These are phyloP conservation scores for Cajanus cajan DNA, from an alignment of 306 rosid species.

Conservation along the genomic window DNA sequence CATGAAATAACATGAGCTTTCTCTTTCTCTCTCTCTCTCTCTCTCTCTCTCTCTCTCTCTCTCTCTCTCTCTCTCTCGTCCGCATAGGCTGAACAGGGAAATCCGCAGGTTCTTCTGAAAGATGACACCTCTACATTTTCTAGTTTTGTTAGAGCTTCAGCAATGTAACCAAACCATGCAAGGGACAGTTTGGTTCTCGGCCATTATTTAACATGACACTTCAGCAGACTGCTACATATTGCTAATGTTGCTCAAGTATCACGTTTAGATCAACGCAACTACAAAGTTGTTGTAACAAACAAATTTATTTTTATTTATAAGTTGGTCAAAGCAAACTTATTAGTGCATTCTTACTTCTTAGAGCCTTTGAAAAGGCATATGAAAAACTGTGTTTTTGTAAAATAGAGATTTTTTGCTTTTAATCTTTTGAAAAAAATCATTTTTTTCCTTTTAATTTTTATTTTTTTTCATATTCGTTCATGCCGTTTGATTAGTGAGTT, in stretches of 20 bases:
- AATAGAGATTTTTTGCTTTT: too few species aligned
- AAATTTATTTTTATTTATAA: too few species aligned
- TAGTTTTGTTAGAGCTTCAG: slow-evolving; percentile 75
- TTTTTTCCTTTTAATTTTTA: too few species aligned
- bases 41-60: too few species aligned
- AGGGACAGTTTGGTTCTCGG: slow-evolving; percentile 1
- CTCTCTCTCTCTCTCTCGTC: background rate
- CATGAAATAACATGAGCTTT: slow-evolving; percentile 14
- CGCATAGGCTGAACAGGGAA: slow-evolving; percentile 75
- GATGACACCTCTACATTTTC: slow-evolving; percentile 62
- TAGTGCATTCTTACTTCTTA: too few species aligned
- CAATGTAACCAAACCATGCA: slow-evolving; percentile 45
- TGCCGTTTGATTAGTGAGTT: too few species aligned
- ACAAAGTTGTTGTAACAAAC: too few species aligned
- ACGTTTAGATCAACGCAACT: background rate
- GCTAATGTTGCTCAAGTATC: background rate
- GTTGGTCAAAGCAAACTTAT: too few species aligned
- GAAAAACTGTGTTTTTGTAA: too few species aligned
- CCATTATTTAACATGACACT: background rate
- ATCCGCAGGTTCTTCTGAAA: slow-evolving; percentile 63
- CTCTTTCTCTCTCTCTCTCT: background rate
- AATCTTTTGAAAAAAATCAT: too few species aligned
- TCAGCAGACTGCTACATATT: background rate
- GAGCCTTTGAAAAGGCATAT: too few species aligned
- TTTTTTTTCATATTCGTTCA: too few species aligned